Conservation (phyloP, 305 asterid species). For the Striga hermonthica region DNA sequence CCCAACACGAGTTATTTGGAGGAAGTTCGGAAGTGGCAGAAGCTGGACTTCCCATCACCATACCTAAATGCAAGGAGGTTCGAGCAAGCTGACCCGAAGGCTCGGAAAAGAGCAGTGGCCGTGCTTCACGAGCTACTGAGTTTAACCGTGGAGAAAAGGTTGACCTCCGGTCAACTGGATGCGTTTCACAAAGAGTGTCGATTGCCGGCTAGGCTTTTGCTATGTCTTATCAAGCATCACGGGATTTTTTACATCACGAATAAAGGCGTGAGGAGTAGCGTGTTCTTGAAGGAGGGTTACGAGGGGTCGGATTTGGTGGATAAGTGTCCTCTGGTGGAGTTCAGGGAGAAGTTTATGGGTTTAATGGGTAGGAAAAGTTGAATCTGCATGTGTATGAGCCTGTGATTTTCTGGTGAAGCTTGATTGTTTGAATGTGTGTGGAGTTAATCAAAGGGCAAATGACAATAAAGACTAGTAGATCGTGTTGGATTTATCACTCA, state of each 20-base stretch:
- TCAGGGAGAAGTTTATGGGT: constrained; percentile 56
- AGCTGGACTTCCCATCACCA: constrained; percentile 93
- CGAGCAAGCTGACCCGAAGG: constrained; percentile 66
- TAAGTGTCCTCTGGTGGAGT: constrained; percentile 64
- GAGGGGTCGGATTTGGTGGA: constrained; percentile 58
- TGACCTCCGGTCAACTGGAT: constrained; percentile 82
- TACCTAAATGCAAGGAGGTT: constrained; percentile 76
- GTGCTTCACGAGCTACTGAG: constrained; percentile 95
- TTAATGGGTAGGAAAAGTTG: constrained; percentile 52
- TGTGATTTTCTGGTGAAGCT: too few species aligned
- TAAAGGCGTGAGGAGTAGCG: constrained; percentile 74
- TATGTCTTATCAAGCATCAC: constrained; percentile 82
- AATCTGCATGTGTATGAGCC: too few species aligned
- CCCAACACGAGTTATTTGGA: constrained; percentile 76
- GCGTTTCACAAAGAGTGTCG: constrained; percentile 78
- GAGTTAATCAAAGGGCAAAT: too few species aligned
- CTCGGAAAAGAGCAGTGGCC: constrained; percentile 78
- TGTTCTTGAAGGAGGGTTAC: constrained; percentile 79
- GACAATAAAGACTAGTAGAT: too few species aligned
- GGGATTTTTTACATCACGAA: constrained; percentile 84
- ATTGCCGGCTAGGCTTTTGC: constrained; percentile 73
- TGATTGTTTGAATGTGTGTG: too few species aligned
- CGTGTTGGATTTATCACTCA: too few species aligned
- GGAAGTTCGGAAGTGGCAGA: constrained; percentile 89
- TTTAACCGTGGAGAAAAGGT: constrained; percentile 78